Conservation (phyloP, 1,139 yeast species). For the Taphrina flavorubra region DNA sequence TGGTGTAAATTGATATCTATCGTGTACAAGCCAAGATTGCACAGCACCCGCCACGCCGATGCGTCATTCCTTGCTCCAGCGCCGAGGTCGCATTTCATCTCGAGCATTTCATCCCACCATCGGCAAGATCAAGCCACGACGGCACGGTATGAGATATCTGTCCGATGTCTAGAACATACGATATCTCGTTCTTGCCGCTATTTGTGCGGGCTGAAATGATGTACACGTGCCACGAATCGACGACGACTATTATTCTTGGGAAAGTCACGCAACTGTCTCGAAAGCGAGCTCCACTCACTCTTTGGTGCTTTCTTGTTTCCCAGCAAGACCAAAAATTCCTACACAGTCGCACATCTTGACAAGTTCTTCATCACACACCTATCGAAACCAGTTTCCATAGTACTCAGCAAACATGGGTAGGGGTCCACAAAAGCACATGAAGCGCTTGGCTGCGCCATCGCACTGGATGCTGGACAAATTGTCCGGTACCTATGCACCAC, state of each 20-base stretch:
- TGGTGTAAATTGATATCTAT: no score
- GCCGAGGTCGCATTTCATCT: neutral
- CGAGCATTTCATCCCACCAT: no score
- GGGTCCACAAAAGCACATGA: constrained; percentile 82
- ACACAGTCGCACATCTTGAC: neutral
- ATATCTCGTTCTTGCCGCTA: neutral
- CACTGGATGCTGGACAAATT: constrained; percentile 99
- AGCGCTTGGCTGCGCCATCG: constrained; percentile 99
- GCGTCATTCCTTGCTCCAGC: neutral
- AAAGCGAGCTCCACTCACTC: constrained; percentile 2
- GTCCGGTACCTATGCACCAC: constrained; percentile 99
- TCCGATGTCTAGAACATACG: neutral
- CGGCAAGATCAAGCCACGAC: neutral
- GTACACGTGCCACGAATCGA: neutral
- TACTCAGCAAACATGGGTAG: constrained; percentile 35
- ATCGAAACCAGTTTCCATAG: constrained; percentile 2
- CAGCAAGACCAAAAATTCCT: neutral
- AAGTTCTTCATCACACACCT: neutral
- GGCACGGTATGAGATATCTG: neutral
- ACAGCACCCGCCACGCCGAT: neutral
- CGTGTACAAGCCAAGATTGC: no score
- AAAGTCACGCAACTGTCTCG: constrained; percentile 3
- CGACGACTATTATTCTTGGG: constrained; percentile 1
- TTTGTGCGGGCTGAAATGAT: neutral
- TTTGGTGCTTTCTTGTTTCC: neutral